Evolutionary conservation across 2,329 filamentous ascomycete genomes (phyloP).

Genomic region (Biscogniauxia marginata): DNA sequence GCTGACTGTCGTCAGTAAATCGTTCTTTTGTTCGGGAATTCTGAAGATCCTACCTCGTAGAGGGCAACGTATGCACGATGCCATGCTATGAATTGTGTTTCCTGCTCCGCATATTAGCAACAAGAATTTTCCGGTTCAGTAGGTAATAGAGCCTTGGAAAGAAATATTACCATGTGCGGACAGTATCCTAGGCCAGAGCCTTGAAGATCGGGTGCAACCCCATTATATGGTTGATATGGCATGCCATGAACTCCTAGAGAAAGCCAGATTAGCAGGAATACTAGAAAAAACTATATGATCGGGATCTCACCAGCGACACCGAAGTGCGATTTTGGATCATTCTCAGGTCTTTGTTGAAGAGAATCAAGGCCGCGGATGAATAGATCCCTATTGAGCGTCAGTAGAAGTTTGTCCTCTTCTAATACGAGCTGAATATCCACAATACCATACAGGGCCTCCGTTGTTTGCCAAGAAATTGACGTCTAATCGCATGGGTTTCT

Average conservation of each 20-base stretch:
- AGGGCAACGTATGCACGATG: slow-evolving; percentile 55
- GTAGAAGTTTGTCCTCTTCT: neutral
- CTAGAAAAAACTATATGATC: neutral
- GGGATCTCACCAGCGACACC: slow-evolving; percentile 43
- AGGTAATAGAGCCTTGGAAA: neutral
- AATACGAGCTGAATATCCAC: neutral
- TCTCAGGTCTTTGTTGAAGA: slow-evolving; percentile 41
- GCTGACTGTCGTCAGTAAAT: slow-evolving; percentile 36
- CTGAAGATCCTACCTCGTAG: slow-evolving; percentile 45
- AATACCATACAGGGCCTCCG: slow-evolving; percentile 28
- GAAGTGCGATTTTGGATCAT: slow-evolving; percentile 49
- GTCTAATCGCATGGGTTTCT: slow-evolving; percentile 44
- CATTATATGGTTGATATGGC: slow-evolving; percentile 43
- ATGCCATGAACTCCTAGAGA: slow-evolving; percentile 30
- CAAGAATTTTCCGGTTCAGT: no score
- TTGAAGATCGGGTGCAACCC: slow-evolving; percentile 36
- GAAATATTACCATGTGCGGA: slow-evolving; percentile 39
- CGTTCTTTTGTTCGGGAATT: neutral
- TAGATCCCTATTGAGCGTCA: slow-evolving; percentile 41
- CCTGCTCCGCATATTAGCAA: slow-evolving; percentile 37
- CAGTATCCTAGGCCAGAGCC: slow-evolving; percentile 23
- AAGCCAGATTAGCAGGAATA: slow-evolving; percentile 1
- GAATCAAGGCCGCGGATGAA: slow-evolving; percentile 46
- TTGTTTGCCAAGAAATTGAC: slow-evolving; percentile 44
- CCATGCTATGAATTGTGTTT: slow-evolving; percentile 52